Conservation (phyloP, 176 grass and related monocot species). For the Luzula sylvatica region DNA sequence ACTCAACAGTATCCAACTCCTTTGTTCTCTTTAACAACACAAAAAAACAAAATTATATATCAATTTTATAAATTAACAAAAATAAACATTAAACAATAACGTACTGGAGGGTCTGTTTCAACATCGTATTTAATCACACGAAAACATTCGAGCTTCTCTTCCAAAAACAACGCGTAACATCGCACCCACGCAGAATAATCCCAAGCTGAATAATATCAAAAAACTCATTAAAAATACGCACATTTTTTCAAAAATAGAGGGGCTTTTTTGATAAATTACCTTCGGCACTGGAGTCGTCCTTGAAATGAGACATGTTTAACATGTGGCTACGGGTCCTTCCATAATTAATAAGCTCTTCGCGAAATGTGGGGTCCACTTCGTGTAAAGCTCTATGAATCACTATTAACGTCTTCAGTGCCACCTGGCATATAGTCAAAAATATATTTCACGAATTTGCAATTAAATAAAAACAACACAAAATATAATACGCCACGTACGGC, state of each 20-base stretch:
- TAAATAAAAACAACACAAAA: neutral
- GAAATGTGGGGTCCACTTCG: slow-evolving; percentile 72
- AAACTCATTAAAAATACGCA: too few relatives aligned
- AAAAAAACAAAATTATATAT: slow-evolving; percentile 1
- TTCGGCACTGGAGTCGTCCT: slow-evolving; percentile 84
- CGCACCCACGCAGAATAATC: slow-evolving; percentile 95
- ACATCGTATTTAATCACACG: slow-evolving; percentile 70
- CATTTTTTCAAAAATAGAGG: too few relatives aligned
- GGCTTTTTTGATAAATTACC: too few relatives aligned
- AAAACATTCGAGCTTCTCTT: slow-evolving; percentile 82
- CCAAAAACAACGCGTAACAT: slow-evolving; percentile 78
- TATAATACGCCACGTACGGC: slow-evolving; percentile 50
- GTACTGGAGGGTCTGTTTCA: slow-evolving; percentile 59
- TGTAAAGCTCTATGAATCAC: slow-evolving; percentile 86
- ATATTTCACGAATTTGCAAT: too few relatives aligned
- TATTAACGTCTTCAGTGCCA: slow-evolving; percentile 76
- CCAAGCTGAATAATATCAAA: slow-evolving; percentile 48
- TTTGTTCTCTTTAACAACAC: slow-evolving; percentile 40
- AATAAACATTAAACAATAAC: slow-evolving; percentile 12
- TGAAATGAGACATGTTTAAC: slow-evolving; percentile 77
- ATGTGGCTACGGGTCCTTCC: slow-evolving; percentile 62
- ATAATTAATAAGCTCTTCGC: slow-evolving; percentile 82
- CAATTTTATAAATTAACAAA: too few relatives aligned
- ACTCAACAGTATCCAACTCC: slow-evolving; percentile 52
- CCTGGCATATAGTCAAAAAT: slow-evolving; percentile 35